phyloP scores from a whole-genome alignment of 2,329 filamentous ascomycete species.

The Verruconis gallopava region DNA sequence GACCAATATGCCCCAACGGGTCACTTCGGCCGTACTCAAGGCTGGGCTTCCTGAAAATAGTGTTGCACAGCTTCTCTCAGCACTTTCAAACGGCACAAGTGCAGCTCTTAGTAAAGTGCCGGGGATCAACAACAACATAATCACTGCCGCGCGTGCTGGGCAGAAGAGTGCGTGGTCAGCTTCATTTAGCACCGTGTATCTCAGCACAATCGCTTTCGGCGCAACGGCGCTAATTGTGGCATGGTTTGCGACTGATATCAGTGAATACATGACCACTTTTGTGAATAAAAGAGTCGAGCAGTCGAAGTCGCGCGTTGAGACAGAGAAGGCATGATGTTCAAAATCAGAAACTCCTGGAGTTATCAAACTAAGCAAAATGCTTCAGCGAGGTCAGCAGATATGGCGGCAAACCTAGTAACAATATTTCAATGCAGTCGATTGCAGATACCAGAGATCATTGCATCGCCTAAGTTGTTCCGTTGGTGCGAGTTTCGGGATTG shows the following conservation, averaged over 20 bases:
- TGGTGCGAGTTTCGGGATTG: no score
- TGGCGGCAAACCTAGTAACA: no score
- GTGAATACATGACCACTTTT: conserved; percentile 13
- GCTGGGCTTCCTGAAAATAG: conserved; percentile 17
- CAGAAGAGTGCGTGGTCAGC: conserved; percentile 10
- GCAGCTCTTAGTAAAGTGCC: conserved; percentile 16
- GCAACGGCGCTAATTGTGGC: conserved; percentile 8
- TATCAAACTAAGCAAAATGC: no score
- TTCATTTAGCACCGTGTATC: conserved; percentile 11
- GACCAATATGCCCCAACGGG: conserved; percentile 17
- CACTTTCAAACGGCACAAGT: conserved; percentile 11
- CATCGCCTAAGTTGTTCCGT: no score
- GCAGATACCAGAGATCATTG: no score
- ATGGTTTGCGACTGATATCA: conserved; percentile 11
- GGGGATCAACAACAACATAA: conserved; percentile 15
- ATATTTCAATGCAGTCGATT: no score
- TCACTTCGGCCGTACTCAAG: conserved; percentile 15
- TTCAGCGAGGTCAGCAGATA: no score
- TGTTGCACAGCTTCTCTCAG: conserved; percentile 15
- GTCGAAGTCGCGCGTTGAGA: background rate
- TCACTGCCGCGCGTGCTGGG: conserved; percentile 10
- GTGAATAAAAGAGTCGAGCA: background rate
- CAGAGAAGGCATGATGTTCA: background rate
- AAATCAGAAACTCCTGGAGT: no score
- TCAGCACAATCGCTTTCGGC: conserved; percentile 11